Conservation (phyloP, 208 protist species). For the Crithidia brevicula region DNA sequence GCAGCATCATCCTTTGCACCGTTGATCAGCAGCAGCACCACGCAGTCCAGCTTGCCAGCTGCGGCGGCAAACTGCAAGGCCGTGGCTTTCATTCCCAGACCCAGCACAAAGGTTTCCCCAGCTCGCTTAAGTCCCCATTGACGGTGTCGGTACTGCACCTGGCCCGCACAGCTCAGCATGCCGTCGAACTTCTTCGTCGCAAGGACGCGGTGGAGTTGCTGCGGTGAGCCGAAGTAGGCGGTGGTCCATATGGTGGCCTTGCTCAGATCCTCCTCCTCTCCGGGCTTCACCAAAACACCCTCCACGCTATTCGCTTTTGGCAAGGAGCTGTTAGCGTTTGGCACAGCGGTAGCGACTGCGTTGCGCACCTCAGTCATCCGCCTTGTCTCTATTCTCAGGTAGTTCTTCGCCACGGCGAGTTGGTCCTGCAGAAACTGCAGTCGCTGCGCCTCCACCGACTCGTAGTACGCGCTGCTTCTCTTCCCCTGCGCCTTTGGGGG, state of each 20-base stretch:
- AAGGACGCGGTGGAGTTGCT: constrained; percentile 53
- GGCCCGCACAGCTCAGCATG: constrained; percentile 48
- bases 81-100: constrained; percentile 76
- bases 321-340: not conserved
- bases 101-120: constrained; percentile 48
- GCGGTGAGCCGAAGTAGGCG: constrained; percentile 66
- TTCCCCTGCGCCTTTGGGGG: not conserved
- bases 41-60: constrained; percentile 75
- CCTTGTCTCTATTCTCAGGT: constrained; percentile 52
- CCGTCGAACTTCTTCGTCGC: constrained; percentile 38
- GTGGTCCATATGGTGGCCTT: constrained; percentile 79
- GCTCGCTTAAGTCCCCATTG: constrained; percentile 73
- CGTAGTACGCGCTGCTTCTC: constrained; percentile 8
- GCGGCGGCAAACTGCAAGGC: constrained; percentile 83
- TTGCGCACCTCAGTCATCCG: constrained; percentile 8
- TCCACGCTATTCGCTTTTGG: not conserved
- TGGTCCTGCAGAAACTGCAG: constrained; percentile 72
- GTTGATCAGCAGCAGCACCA: constrained; percentile 67
- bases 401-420: constrained; percentile 72
- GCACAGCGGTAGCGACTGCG: not conserved
- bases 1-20: constrained; percentile 53
- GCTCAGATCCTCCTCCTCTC: constrained; percentile 30
- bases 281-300: constrained; percentile 8
- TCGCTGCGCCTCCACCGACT: constrained; percentile 29
- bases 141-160: constrained; percentile 63